Evolutionary conservation across 2,329 filamentous ascomycete species (phyloP), one percentile per base, ranked within the genome.

Genomic region (Trichoderma sp.): DNA sequence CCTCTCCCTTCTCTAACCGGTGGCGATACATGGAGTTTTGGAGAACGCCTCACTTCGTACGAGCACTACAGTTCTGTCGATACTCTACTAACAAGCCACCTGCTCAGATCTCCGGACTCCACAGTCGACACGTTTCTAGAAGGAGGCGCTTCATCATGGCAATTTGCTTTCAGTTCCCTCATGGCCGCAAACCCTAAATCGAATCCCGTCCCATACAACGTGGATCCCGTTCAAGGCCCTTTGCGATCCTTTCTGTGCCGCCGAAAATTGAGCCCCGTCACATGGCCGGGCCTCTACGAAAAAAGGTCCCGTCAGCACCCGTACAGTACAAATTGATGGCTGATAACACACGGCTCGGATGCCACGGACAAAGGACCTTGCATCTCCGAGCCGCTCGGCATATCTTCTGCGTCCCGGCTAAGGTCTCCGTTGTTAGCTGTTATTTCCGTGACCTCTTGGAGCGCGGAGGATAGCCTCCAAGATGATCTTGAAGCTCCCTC

Each of bases 331-430:
- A 14, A 39, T 14, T 14, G 12, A 12, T 4, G 17, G 26, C 28
- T 34, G 9, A 34, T 47, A 21, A 7, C 26, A 39, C 41, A 44
- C 41, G 50, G 58, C 50, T 63, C 60, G 60, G 60, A 63, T 54
- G 50, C 41, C 19, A 28, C 60, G 60, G 60, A 47, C 60, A 54
- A 55, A n/a, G 50, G 12, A 28, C 26, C 26, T 34, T 34, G 48
- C 50, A 54, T 55, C 60, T 54, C 60, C 60, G 60, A 63, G 60
- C 60, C 21, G 50, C 41, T 54, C 60, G 50, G 60, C 41, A 34
- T 54, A 54, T 55, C 39, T 47, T 55, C 41, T 55, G 17, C 26
- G 41, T 19, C 15, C 60, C 50, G 60, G 50, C 50, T 34, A 41
- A 34, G 43, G 14, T 19, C 50, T 52, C 50, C 50, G 50, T 52